Percentiles rank a stretch among this genome's conserved stretches.
phyloP scores from a whole-genome alignment of 1,139 yeast genomes.

The Taiozyma sp. region DNA sequence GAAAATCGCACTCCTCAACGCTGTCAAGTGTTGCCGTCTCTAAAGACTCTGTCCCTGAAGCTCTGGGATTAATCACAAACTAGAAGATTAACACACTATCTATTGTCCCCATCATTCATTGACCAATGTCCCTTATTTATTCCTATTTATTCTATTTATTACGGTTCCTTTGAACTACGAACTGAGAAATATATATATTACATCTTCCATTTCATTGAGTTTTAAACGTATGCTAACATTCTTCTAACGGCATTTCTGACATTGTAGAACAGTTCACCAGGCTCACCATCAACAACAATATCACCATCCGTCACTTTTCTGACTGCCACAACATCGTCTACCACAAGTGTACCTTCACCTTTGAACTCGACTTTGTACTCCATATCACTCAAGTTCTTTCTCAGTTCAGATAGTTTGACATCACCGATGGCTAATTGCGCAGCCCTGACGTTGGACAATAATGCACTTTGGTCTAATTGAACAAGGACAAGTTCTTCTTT shows the following conservation, averaged over 20 bases:
- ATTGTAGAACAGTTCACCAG: constrained; percentile 71
- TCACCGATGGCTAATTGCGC: constrained; percentile 76
- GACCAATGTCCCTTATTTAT: constrained; percentile 1
- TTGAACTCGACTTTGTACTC: constrained; percentile 76
- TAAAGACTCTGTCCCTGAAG: constrained; percentile 24
- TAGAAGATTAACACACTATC: constrained; percentile 3
- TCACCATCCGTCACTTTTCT: constrained; percentile 80
- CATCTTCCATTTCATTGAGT: not conserved
- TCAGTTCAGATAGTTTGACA: constrained; percentile 76
- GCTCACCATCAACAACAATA: constrained; percentile 77
- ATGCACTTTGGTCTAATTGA: constrained; percentile 17
- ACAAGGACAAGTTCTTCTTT: constrained; percentile 20
- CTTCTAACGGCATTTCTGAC: constrained; percentile 74
- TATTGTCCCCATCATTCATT: not conserved
- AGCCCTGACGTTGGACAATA: constrained; percentile 20
- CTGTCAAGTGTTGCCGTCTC: constrained; percentile 12
- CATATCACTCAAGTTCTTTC: constrained; percentile 48
- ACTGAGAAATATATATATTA: not conserved
- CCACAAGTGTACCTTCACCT: constrained; percentile 89
- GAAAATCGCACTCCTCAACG: not conserved
- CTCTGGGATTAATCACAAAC: constrained; percentile 24
- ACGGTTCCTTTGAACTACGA: not conserved
- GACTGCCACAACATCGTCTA: constrained; percentile 73
- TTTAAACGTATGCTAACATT: constrained; percentile 71
- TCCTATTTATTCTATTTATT: constrained; percentile 3